Evolutionary conservation across 2,329 filamentous ascomycete species (phyloP), one percentile per base, ranked within the genome.

Genomic region (Aspergillus sp.): DNA sequence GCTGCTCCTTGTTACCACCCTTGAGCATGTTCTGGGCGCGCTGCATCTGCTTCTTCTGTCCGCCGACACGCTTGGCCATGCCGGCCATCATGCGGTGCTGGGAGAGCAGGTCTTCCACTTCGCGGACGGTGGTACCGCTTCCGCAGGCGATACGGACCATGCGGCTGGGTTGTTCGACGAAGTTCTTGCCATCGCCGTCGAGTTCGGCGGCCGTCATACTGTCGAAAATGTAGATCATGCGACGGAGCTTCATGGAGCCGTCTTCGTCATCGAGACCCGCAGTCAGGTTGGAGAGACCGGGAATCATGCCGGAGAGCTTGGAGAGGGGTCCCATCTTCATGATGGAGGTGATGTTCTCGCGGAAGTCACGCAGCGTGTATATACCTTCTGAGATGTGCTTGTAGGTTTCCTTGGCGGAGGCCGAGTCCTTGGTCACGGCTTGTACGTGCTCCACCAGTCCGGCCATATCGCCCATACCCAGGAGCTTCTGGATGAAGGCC

Each of bases 311-410:
- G 0, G 94, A 96, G 87, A 99, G 96, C 76, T 99, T 98, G 17
- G 91, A 96, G 1, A 99, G 80, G 0, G 95, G 95, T 0, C 95
- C 95, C 95, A 99, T 98, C 81, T 99, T 99, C 92, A 98, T 97
- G 72, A 99, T 97, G 72, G 98, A 98, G 60, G 90, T 90, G 12
- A 99, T 87, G 74, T 99, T 96, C 74, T 99, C 95, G 19, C 95
- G 88, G 67, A 99, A 84, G 75, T 99, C 95, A 58, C 95, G 90
- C 36, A 99, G 86, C 0, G 95, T 97, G 78, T 98, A 99, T 65
- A 97, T 93, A 58, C 95, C 95, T 72, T 97, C 94, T 6, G 92
- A 90, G 67, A 99, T 96, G 80, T 99, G 94, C 82, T 99, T 99
- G 84, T 99, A 97, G 3, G 95, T 98, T 71, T 98, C 94, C 79